Evolutionary conservation across 768 basidiomycete species (phyloP), one percentile per base, ranked within the genome.

Genomic region (Auriscalpium orientale): DNA sequence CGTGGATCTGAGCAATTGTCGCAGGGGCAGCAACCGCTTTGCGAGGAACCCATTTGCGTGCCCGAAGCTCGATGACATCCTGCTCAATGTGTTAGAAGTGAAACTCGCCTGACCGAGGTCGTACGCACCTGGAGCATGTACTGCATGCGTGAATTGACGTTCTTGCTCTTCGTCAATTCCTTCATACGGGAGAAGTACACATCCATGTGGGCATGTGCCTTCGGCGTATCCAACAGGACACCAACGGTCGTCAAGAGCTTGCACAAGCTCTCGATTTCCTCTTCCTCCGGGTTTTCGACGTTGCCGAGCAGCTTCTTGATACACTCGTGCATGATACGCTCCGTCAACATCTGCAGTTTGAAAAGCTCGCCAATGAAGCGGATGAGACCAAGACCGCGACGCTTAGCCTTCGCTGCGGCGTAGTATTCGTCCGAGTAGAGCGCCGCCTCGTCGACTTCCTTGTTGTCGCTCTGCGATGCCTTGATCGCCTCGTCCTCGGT

Each of bases 251-350:
- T 80, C 52, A 99, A 70, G 53, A 98, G 80, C 69, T 92, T 93
- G 80, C 94, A 98, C 55, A 97, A 79, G 48, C 87, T 91, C 78
- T 98, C 95, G 60, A 99, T 89, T 67, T 97, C 95, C 74, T 98
- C 95, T 72, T 98, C 95, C 66, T 98, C 94, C 0, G 94, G 97
- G 65, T 91, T 90, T 62, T 92, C 86, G 56, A 95, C 87, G 67
- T 99, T 98, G 54, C 87, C 82, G 12, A 98, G 77, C 12, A 98
- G 80, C 74, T 95, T 94, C 81, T 93, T 92, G 68, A 98, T 85
- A 77, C 95, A 99, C 72, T 93, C 90, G 76, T 94, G 90, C 91
- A 98, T 99, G 74, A 98, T 95, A 63, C 92, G 87, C 74, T 94
- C 92, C 49, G 93, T 94, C 54, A 98, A 77, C 93, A 98, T 97